Evolutionary conservation across 495 filamentous ascomycete species (phyloP), one percentile per base, ranked within the genome.

Genomic region (Pseudoneurospora amorphoporcata): DNA sequence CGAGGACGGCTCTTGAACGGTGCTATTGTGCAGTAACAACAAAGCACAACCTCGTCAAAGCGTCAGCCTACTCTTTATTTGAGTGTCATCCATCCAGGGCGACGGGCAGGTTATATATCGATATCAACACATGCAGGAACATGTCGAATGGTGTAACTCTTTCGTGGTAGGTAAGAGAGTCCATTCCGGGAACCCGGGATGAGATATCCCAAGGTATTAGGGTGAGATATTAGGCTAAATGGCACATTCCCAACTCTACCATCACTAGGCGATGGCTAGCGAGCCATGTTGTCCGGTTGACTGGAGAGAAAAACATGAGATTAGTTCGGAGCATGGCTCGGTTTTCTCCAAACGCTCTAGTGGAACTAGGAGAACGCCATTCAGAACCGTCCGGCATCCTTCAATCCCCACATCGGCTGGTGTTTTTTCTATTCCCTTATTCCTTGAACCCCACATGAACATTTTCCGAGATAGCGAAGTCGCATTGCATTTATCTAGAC

Each of bases 161-260:
- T 19, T 16, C 35, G 23, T 61, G 12, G 47, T 32, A 5, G 47
- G 12, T 61, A 32, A 61, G 10, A 61, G 23, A 58, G 9, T 61
- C 12, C 29, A 39, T 10, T 42, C 74, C 72, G 74, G 39, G 68
- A 70, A 73, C 47, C 73, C 73, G 76, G 70, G 71, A 75, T 68
- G 42, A 73, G 69, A 19, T 6, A 43, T 43, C 16, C 39, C 14
- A 61, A 76, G 23, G 53, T 61, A 61, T 14, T 23, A 32, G 12
- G 53, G 23, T 61, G 12, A 35, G 53, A 8, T 32, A 29, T 76
- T 71, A 77, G 76, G 76, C 76, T 77, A 77, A 77, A 76, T 76
- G 8, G 58, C n/a, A 16, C 12, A 39, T 58, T 12, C 71, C 39
- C 8, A 29, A 16, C 29, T 40, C 43, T 73, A 45, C 71, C 69